Conservation (phyloP, 2,329 filamentous ascomycete genomes). For the Colletotrichum echinochloae region DNA sequence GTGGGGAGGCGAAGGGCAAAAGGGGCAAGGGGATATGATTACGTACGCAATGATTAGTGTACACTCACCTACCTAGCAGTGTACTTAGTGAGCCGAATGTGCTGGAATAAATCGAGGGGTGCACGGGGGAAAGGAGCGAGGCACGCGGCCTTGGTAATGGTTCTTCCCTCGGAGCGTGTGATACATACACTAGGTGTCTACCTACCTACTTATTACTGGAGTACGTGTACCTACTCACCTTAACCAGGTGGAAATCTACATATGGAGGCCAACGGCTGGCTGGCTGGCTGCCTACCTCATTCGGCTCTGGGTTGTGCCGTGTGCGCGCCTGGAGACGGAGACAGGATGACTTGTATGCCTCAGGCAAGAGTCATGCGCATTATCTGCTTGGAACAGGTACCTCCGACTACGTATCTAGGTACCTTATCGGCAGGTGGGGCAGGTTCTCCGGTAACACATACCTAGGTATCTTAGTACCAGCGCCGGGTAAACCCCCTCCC, state of each 20-base stretch:
- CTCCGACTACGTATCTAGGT: no score
- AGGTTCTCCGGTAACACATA: no score
- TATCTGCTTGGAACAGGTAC: no score
- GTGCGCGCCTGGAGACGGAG: neutral
- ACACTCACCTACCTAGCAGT: no score
- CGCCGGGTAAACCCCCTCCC: no score
- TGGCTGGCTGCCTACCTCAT: no score
- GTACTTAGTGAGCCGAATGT: constrained; percentile 18
- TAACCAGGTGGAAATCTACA: no score
- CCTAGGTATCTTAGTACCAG: no score
- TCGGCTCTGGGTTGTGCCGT: neutral
- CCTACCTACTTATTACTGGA: no score
- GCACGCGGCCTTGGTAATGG: neutral
- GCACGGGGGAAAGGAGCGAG: neutral
- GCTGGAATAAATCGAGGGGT: constrained; percentile 16
- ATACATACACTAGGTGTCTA: no score
- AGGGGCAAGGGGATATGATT: neutral
- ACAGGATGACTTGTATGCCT: neutral
- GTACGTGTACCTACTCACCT: no score
- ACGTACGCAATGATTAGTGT: neutral
- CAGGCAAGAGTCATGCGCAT: constrained; percentile 16
- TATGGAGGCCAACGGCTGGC: constrained; percentile 7
- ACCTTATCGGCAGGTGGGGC: neutral
- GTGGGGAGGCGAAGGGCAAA: neutral
- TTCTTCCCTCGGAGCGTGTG: neutral